phyloP scores from a whole-genome alignment of 805 yeast species.

The Grigorovia yakushimaensis region DNA sequence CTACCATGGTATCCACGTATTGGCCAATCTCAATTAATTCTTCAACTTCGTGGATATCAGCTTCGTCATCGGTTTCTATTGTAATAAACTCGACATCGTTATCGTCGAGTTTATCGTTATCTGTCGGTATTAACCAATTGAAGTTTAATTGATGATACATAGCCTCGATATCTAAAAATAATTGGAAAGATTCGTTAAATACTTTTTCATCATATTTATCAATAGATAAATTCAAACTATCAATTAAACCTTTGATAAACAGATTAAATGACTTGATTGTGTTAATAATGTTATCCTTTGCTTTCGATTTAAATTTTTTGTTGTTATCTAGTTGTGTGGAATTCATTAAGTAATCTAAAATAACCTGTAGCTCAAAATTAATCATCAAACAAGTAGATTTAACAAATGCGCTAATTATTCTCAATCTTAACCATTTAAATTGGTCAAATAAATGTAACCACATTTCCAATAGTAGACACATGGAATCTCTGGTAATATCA shows the following conservation, averaged over 20 bases:
- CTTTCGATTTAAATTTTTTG: constrained; percentile 1
- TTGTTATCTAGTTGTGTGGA: constrained; percentile 10
- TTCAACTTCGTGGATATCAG: not conserved
- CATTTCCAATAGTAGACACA: constrained; percentile 27
- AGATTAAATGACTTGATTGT: constrained; percentile 43
- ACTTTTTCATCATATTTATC: constrained; percentile 44
- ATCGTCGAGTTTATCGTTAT: not conserved
- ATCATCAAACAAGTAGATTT: constrained; percentile 56
- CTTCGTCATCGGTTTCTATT: not conserved
- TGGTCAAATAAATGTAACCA: constrained; percentile 17
- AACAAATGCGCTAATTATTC: constrained; percentile 49
- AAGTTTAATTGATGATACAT: constrained; percentile 54
- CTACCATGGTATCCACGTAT: constrained; percentile 5
- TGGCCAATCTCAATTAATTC: constrained; percentile 4
- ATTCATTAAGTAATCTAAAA: constrained; percentile 19
- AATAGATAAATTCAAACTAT: constrained; percentile 48
- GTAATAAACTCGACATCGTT: not conserved
- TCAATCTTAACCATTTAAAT: constrained; percentile 27
- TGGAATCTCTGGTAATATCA: constrained; percentile 37
- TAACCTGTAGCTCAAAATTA: constrained; percentile 48
- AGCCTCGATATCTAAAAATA: constrained; percentile 59
- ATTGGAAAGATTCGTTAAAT: constrained; percentile 57
- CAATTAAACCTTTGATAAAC: constrained; percentile 48
- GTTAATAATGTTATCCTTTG: constrained; percentile 30
- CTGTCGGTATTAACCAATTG: constrained; percentile 24